Base-by-base conservation (phyloP, 768 basidiomycete species). In the Boletus speciosus region DNA sequence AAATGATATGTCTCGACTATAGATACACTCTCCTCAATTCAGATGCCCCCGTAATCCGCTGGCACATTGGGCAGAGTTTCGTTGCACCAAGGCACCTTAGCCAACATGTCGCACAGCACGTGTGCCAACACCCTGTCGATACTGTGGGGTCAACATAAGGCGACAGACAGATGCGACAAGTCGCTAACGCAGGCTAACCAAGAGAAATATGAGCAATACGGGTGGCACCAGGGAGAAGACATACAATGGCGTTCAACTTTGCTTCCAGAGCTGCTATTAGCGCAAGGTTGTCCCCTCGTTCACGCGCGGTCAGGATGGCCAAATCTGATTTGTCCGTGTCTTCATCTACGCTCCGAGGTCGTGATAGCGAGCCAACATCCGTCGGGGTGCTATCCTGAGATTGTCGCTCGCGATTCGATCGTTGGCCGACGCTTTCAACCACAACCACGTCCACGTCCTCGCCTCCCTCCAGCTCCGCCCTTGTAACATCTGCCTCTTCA, bases 51-150 rank as follows among this genome's bases (percentile, higher is more conserved):
- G 90, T 92, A 51, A 93, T 93, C 47, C 90, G 81, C 70, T 92
- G 90, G 76, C 90, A 93, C 59, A 92, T 91, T 0, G 90, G 90
- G 66, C 90, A 93, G 15, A 92, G 77, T 64, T 85, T 89, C 7
- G 88, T 91, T 11, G 88, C 82, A 21, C 86, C 87, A 40, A 93
- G 76, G 67, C 90, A 91, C n/a, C 83, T 82, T 34, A 93, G 70
- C 90, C 90, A 93, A 68, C 90, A 93, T 62, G 83, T 83, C 41
- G 83, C 76, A 65, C 90, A 93, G 59, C 86, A 91, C 0, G 88
- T 88, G 64, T 93, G 90, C 90, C 90, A 93, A 67, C 90, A 93
- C 7, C 89, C 89, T 0, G 88, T 90, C 14, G 88, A 90, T 9
- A 84, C 81, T 0, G 89, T 90, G 0, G 90, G 86, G 56, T 92